Evolutionary conservation across 176 grass and related monocot species (phyloP).

Genomic region (Avena sativa): DNA sequence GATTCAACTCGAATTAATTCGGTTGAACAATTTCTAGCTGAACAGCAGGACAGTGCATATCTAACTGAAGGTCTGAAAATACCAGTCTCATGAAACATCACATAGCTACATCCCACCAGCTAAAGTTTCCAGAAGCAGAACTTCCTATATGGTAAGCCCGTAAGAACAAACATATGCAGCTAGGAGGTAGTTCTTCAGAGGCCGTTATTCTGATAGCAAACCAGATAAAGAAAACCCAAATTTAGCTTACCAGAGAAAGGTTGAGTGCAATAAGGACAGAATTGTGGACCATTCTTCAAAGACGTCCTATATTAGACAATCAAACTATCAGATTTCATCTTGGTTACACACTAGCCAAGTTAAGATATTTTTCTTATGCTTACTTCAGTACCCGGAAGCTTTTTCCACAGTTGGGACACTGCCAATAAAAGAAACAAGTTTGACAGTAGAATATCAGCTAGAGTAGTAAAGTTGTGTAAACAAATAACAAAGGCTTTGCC

Average conservation of each 20-base stretch:
- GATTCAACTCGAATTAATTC: neutral
- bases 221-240: neutral
- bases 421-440: constrained; percentile 45
- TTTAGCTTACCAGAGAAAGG: constrained; percentile 81
- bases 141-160: neutral
- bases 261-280: constrained; percentile 89
- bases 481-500: neutral
- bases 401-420: constrained; percentile 96
- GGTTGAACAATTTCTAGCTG: neutral
- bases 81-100: constrained; percentile 5
- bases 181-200: neutral
- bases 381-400: constrained; percentile 88
- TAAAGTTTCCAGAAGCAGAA: constrained; percentile 1
- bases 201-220: constrained; percentile 3
- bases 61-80: neutral
- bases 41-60: neutral
- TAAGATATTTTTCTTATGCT: constrained; percentile 32
- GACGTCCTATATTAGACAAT: constrained; percentile 68
- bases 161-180: neutral
- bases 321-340: constrained; percentile 24
- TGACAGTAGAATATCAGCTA: constrained; percentile 15
- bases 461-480: neutral
- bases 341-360: constrained; percentile 13
- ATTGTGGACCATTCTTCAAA: constrained; percentile 80
- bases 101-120: neutral